A percentile compares a stretch with the other conserved stretches of the same genome.
These are phyloP conservation scores for Gliomastix tumulicola DNA, from an alignment of 2,329 filamentous ascomycete species.

Conservation along the genomic window DNA sequence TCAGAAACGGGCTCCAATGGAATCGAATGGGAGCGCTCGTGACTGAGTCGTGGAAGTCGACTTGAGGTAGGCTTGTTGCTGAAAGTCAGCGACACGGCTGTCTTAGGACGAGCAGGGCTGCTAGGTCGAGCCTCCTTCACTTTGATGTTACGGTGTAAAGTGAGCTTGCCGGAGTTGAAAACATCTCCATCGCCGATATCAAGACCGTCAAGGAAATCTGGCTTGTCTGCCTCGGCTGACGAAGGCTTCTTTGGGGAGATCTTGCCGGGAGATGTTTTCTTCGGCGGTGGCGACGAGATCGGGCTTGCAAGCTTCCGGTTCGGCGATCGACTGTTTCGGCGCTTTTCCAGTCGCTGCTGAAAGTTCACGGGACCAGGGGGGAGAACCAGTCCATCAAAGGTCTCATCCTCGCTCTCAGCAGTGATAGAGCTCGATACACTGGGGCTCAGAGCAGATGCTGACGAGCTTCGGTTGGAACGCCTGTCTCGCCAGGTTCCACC, in stretches of 20 bases:
- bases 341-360: conserved; percentile 66
- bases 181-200: conserved; percentile 80
- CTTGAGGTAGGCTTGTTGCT: conserved; percentile 70
- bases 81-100: conserved; percentile 83
- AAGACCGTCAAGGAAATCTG: conserved; percentile 80
- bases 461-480: conserved; percentile 78
- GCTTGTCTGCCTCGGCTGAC: conserved; percentile 40
- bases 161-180: conserved; percentile 74
- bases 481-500: conserved; percentile 77
- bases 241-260: conserved; percentile 22
- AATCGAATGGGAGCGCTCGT: conserved; percentile 62
- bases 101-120: conserved; percentile 65
- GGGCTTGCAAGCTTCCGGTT: conserved; percentile 27
- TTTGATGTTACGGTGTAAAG: conserved; percentile 85
- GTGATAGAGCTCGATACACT: conserved; percentile 90
- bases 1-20: conserved; percentile 91
- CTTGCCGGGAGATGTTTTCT: too few relatives aligned
- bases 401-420: conserved; percentile 88
- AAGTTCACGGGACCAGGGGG: conserved; percentile 81
- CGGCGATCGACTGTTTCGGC: conserved; percentile 55
- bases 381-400: conserved; percentile 80
- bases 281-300: conserved; percentile 5
- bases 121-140: conserved; percentile 65
- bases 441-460: conserved; percentile 82
- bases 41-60: conserved; percentile 71